These are phyloP conservation scores for bread wheat (Triticum aestivum) DNA, from an alignment of 176 grass and related monocot species.

Conservation along the genomic window IWGSC_CS_RefSeq_v2.1 NC_057802.1:403107694-403108193, in stretches of 20 bases:
- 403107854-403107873: conserved; percentile 22
- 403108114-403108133: conserved; percentile 11
- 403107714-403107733: not conserved
- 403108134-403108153: conserved; percentile 28
- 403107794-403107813: conserved; percentile 82
- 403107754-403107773: not conserved
- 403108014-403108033: conserved; percentile 95
- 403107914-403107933: conserved; percentile 80
- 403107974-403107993: conserved; percentile 43
- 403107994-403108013: conserved; percentile 43
- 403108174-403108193: conserved; percentile 49
- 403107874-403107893: conserved; percentile 76
- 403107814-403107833: conserved; percentile 81
- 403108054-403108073: not conserved
- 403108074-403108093: conserved; percentile 26
- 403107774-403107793: not conserved
- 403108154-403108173: conserved; percentile 50
- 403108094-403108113: conserved; percentile 7
- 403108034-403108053: conserved; percentile 18
- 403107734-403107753: not conserved
- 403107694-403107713: conserved; percentile 1
- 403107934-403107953: conserved; percentile 79
- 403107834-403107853: conserved; percentile 73
- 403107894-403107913: conserved; percentile 93
- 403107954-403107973: conserved; percentile 93